Conservation (phyloP, 495 filamentous ascomycete genomes). For the Immersiella caudata region DNA sequence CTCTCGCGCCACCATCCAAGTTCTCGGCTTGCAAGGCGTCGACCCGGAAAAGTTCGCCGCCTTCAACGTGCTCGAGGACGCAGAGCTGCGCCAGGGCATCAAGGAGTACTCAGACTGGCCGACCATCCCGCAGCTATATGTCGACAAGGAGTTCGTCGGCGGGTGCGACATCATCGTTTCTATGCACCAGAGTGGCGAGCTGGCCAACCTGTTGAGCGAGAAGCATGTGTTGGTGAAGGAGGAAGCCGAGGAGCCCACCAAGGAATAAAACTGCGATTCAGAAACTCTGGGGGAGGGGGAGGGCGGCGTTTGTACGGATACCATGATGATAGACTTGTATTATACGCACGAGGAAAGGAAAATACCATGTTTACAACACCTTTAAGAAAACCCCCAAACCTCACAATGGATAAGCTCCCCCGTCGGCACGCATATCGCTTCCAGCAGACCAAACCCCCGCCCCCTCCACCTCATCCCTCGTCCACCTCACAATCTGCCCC, state of each 20-base stretch:
- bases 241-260: slow-evolving; percentile 22
- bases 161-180: slow-evolving; percentile 96
- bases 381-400: not conserved
- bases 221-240: slow-evolving; percentile 69
- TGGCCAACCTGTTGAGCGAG: slow-evolving; percentile 87
- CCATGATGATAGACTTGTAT: slow-evolving; percentile 3
- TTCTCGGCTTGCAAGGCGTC: slow-evolving; percentile 90
- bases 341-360: not conserved
- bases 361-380: slow-evolving; percentile 4
- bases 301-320: slow-evolving; percentile 13
- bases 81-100: slow-evolving; percentile 84
- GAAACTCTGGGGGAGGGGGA: slow-evolving; percentile 8
- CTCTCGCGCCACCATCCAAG: slow-evolving; percentile 92
- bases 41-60: slow-evolving; percentile 96
- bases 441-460: slow-evolving; percentile 76
- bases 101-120: slow-evolving; percentile 99
- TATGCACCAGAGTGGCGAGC: slow-evolving; percentile 96
- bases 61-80: slow-evolving; percentile 93
- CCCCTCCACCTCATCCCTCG: slow-evolving; percentile 68
- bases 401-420: slow-evolving; percentile 69
- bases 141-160: slow-evolving; percentile 93
- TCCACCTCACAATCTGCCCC: slow-evolving; percentile 81
- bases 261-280: slow-evolving; percentile 27
- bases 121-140: slow-evolving; percentile 94
- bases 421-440: slow-evolving; percentile 88